Evolutionary conservation across 1,139 yeast species (phyloP), one percentile per base, ranked within the genome.

Genomic region (Geotrichum aggregatum): DNA sequence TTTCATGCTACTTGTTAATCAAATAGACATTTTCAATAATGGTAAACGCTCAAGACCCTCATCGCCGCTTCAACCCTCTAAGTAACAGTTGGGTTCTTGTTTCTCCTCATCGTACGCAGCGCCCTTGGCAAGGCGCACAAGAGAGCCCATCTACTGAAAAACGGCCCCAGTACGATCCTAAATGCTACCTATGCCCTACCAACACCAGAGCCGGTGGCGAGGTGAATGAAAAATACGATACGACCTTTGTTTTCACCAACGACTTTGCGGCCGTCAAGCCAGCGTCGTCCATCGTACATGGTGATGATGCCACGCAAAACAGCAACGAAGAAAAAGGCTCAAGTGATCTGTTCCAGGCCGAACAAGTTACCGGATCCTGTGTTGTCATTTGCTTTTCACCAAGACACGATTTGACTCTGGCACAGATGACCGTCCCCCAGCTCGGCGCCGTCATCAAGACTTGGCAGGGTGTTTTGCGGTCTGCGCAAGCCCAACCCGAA

Each of bases 51-150:
- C 33, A 30, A 5, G 56, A 53, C 30, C 57, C 88, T 2, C 92
- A 84, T 62, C 77, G 87, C 56, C 76, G 92, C 45, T 79, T 71
- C 67, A 84, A 84, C 61, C 88, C 87, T 5, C 74, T 84, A 57
- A 76, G 83, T 22, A 77, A 79, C 52, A 68, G 76, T 22, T 83
- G 83, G 78, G 80, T 84, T 30, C 72, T 84, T 51, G 84, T 86
- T 52, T 83, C 89, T 7, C 92, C 92, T 4, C 92, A 84, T 64
- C 73, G 92, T 55, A 80, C 89, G 34, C 83, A 83, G 66, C 76
- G 92, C 59, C 91, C 89, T 21, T 84, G 91, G 92, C 86, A 82
- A 66, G 91, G 91, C 46, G 87, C 83, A 58, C 75, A 80, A 58
- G 91, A 84, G 64, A 75, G 73, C 45, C 68, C 76, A 24, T 67